Evolutionary conservation across 306 rosid genomes (phyloP).

Genomic region (Cicer bijugum): DNA sequence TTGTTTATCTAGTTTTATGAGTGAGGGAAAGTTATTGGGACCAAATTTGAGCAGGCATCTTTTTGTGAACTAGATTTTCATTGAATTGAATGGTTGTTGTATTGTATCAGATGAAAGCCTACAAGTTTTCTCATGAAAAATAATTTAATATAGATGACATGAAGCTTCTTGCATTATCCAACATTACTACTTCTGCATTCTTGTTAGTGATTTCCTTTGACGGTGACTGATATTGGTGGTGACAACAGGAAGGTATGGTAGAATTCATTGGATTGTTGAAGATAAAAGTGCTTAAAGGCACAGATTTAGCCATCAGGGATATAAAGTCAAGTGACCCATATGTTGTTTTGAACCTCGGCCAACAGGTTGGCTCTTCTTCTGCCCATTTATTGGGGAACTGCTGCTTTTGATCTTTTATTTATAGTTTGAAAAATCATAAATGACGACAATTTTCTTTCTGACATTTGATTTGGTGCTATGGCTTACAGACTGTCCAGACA

Average conservation of each 20-base stretch:
- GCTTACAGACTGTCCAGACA: constrained; percentile 74
- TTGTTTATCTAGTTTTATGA: constrained; percentile 37
- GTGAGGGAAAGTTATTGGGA: constrained; percentile 36
- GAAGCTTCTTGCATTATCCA: constrained; percentile 42
- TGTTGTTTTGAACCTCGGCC: constrained; percentile 83
- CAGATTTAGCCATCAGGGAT: constrained; percentile 89
- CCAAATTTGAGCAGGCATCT: constrained; percentile 24
- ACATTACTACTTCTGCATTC: constrained; percentile 37
- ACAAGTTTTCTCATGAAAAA: constrained; percentile 13
- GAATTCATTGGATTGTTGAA: constrained; percentile 92
- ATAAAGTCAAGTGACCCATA: constrained; percentile 98
- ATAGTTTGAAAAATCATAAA: constrained; percentile 22
- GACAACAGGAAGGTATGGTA: constrained; percentile 85
- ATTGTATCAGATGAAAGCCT: constrained; percentile 20
- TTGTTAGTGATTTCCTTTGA: constrained; percentile 43
- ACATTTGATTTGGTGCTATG: constrained; percentile 44
- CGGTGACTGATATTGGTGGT: constrained; percentile 52
- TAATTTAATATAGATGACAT: constrained; percentile 42
- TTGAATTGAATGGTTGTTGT: constrained; percentile 29
- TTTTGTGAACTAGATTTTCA: constrained; percentile 35
- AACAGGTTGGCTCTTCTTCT: constrained; percentile 67
- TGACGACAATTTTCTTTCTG: constrained; percentile 43
- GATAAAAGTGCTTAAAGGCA: constrained; percentile 87
- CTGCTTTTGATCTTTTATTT: constrained; percentile 34
- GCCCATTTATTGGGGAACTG: constrained; percentile 30